Evolutionary conservation across 2,329 filamentous ascomycete genomes (phyloP).

Genomic region (Diaporthe aspalathi): DNA sequence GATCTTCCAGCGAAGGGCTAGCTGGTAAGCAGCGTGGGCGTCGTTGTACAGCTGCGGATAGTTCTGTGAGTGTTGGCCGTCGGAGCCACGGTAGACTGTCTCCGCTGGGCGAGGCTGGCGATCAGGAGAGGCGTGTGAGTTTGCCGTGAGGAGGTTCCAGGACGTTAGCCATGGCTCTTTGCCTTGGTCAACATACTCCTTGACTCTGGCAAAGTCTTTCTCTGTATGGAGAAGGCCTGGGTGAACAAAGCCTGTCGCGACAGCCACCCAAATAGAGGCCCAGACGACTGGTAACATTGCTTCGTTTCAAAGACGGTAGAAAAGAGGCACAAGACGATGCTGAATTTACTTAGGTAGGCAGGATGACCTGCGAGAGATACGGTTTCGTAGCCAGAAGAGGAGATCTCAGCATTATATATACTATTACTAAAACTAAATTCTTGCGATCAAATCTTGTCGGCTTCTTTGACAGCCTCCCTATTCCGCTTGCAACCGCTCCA

Average conservation of each 20-base stretch:
- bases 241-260: constrained; percentile 22
- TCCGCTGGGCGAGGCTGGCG: constrained; percentile 47
- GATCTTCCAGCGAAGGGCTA: constrained; percentile 51
- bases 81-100: constrained; percentile 51
- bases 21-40: constrained; percentile 51
- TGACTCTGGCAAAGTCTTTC: constrained; percentile 54
- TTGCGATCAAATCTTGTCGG: neutral
- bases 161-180: constrained; percentile 50
- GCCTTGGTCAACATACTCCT: constrained; percentile 48
- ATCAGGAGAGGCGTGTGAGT: constrained; percentile 43
- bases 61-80: constrained; percentile 47
- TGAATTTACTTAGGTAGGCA: neutral
- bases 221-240: constrained; percentile 48
- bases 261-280: neutral
- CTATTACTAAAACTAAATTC: neutral
- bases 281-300: neutral
- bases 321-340: neutral
- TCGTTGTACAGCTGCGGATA: constrained; percentile 50
- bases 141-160: constrained; percentile 49
- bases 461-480: neutral
- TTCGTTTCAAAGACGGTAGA: neutral
- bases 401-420: neutral
- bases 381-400: neutral
- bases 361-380: neutral
- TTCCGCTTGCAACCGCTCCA: neutral